Evolutionary conservation across 495 filamentous ascomycete species (phyloP), one percentile per base, ranked within the genome.

Genomic region (Lophium mytilinum): DNA sequence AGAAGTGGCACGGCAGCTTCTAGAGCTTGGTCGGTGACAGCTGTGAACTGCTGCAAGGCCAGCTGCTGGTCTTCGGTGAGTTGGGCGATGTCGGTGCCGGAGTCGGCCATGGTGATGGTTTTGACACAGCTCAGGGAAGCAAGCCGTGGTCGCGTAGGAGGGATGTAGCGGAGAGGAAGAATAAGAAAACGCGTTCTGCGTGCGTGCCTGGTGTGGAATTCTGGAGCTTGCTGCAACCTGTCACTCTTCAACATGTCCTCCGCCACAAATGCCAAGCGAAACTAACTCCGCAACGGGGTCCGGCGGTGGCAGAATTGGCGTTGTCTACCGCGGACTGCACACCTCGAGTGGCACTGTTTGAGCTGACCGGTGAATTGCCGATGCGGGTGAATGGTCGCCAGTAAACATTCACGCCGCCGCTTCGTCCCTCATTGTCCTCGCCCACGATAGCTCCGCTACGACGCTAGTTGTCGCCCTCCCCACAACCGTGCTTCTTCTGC

Each of bases 21-120:
- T 48, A 80, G 69, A 37, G 89, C 84, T 69, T 95, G 90, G 58
- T 89, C 82, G 7, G 93, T 97, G 24, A 98, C 86, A 40, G 88
- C 77, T 30, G 83, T 91, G 69, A 89, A 96, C 63, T 92, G 92
- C 54, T 92, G 84, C 36, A 98, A 79, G 48, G 86, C 86, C 24
- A 82, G 76, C 67, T 85, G 87, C 77, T 97, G 90, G 58, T 75
- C 79, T 47, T 81, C 75, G 14, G 83, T 85, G 48, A 97, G 89
- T 69, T 79, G 75, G 56, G 75, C 71, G 56, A 89, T 76, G 67
- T 95, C 87, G 37, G 80, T 62, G 4, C 71, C 76, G 19, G 57
- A 30, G 50, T 63, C 59, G 6, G 65, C 59, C 69, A 72, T 71
- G 47, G 42, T 55, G 43, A 21, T 36, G 45, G 6, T 30, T 6